Evolutionary conservation across 2,329 filamentous ascomycete species (phyloP), one percentile per base, ranked within the genome.

Genomic region (Colletotrichum orchidophilum): DNA sequence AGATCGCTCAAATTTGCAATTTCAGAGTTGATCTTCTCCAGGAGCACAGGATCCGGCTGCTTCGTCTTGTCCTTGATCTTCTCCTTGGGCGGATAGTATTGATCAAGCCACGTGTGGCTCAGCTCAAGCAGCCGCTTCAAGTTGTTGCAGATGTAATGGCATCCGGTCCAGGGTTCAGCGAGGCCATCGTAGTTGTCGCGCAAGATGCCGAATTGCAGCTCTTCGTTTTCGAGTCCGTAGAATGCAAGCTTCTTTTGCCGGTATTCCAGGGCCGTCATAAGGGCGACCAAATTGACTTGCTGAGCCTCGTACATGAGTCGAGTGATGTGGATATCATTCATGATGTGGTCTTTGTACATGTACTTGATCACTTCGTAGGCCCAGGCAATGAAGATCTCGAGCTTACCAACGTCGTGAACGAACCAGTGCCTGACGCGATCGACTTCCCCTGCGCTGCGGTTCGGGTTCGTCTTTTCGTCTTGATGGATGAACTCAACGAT

Each of bases 361-460:
- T 92, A 89, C 78, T 93, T 94, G 79, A 96, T 91, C 15, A 91
- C 90, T 78, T 93, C 91, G 76, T 90, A 93, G 9, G 93, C 91
- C 92, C 93, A 96, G 1, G 93, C 92, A 58, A 97, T 86, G 53
- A 96, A 90, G 66, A 93, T 85, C 65, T 95, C 90, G 74, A 97
- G 87, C 31, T 88, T 88, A 80, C 89, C 89, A 35, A 95, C 86
- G 77, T 95, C 93, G 75, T 93, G 88, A 72, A 95, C 87, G 77
- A 98, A 97, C 90, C 94, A 98, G 75, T 94, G 91, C n/a, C 95
- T 90, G 18, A 97, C 90, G 8, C 88, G 86, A 77, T 97, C 94
- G 11, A 92, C 88, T 78, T 96, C 92, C n/a, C 91, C 91, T 26
- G 87, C 85, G 46, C 89, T 88, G 33, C 86, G 82, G 62, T 92